Conservation (phyloP, 371 early-diverging fungal genomes). For the Amoeboaphelidium protococcarum region DNA sequence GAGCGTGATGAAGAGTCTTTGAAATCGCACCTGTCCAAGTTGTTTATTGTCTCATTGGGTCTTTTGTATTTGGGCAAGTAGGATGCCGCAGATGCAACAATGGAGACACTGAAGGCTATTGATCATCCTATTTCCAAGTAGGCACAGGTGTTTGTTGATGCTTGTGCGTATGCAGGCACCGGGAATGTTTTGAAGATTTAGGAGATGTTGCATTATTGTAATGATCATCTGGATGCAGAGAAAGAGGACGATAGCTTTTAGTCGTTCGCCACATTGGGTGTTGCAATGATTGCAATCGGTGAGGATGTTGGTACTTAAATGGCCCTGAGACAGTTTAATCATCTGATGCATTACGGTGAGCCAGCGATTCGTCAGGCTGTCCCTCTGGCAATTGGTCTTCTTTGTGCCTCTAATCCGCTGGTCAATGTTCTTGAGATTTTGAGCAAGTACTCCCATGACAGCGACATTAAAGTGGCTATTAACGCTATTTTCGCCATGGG, state of each 20-base stretch:
- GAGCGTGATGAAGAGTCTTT: conserved; percentile 59
- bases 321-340: conserved; percentile 77
- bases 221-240: conserved; percentile 65
- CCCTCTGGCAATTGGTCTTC: conserved; percentile 77
- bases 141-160: conserved; percentile 58
- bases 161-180: conserved; percentile 58
- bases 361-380: conserved; percentile 71
- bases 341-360: conserved; percentile 96
- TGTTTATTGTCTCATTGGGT: conserved; percentile 75
- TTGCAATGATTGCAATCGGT: conserved; percentile 83
- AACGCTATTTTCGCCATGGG: conserved; percentile 97
- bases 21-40: conserved; percentile 51
- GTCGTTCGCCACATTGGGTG: conserved; percentile 81
- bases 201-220: conserved; percentile 76
- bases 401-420: conserved; percentile 86
- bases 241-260: conserved; percentile 61
- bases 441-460: conserved; percentile 88
- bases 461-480: conserved; percentile 70
- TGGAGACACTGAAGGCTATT: conserved; percentile 81
- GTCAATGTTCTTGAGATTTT: conserved; percentile 77
- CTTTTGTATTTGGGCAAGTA: conserved; percentile 58
- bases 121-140: conserved; percentile 70
- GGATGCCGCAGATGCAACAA: conserved; percentile 59
- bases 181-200: conserved; percentile 91
- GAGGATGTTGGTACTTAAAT: conserved; percentile 89